phyloP scores from a whole-genome alignment of 805 yeast genomes.

The Sporopachydermia quercuum region DNA sequence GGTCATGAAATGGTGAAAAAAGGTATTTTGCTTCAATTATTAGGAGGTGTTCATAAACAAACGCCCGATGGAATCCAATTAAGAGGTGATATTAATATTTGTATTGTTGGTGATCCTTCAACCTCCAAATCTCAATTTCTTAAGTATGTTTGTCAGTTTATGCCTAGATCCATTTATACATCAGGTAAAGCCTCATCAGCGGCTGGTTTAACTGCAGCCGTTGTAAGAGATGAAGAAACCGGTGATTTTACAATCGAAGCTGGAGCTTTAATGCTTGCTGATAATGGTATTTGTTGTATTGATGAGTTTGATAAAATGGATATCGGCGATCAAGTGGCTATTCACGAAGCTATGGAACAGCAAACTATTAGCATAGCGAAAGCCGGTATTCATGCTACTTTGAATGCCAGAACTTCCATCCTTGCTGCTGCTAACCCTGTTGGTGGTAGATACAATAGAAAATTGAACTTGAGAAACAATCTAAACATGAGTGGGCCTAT shows the following conservation, averaged over 20 bases:
- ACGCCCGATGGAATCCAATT: slow-evolving; percentile 89
- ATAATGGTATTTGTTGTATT: slow-evolving; percentile 95
- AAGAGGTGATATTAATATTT: slow-evolving; percentile 92
- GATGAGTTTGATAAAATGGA: slow-evolving; percentile 99
- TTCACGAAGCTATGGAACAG: slow-evolving; percentile 99
- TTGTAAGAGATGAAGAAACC: slow-evolving; percentile 91
- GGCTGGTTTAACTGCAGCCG: slow-evolving; percentile 97
- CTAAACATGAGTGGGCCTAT: slow-evolving; percentile 95
- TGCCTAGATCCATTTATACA: slow-evolving; percentile 91
- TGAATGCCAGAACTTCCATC: slow-evolving; percentile 92
- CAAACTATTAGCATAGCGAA: slow-evolving; percentile 97
- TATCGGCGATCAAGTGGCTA: slow-evolving; percentile 87
- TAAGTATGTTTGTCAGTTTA: slow-evolving; percentile 80
- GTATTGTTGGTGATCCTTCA: slow-evolving; percentile 96
- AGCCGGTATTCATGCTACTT: slow-evolving; percentile 96
- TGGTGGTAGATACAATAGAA: slow-evolving; percentile 91
- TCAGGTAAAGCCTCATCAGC: slow-evolving; percentile 98
- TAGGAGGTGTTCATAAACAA: slow-evolving; percentile 91
- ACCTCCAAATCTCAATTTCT: slow-evolving; percentile 93
- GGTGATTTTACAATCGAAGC: slow-evolving; percentile 97
- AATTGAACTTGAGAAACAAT: slow-evolving; percentile 69
- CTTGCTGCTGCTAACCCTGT: slow-evolving; percentile 98
- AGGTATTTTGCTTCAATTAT: slow-evolving; percentile 73
- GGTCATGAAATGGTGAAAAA: slow-evolving; percentile 93
- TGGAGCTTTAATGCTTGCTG: slow-evolving; percentile 96